phyloP scores from a whole-genome alignment of 164 flowering plant genomes.

The Taxillus chinensis region DNA sequence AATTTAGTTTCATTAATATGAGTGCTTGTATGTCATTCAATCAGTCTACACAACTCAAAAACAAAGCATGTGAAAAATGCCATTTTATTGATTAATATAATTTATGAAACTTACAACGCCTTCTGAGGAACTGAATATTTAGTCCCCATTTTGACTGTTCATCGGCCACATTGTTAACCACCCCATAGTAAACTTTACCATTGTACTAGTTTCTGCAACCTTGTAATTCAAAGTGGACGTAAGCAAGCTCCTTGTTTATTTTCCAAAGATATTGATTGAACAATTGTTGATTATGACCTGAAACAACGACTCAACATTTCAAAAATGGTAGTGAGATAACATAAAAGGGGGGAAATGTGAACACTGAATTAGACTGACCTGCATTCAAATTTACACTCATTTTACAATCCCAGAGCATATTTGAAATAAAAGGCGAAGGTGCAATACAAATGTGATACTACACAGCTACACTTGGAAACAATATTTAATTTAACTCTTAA shows the following conservation, averaged over 20 bases:
- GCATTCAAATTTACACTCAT: no score
- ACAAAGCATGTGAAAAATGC: neutral
- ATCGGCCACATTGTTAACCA: constrained; percentile 84
- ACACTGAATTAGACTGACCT: no score
- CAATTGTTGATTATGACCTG: constrained; percentile 32
- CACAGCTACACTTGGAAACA: no score
- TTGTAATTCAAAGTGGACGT: constrained; percentile 73
- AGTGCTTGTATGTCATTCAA: no score
- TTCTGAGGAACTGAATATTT: constrained; percentile 75
- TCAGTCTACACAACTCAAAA: neutral
- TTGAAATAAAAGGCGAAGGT: no score
- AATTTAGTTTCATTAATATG: no score
- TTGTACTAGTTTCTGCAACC: constrained; percentile 76
- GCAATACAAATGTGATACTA: no score
- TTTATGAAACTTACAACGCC: constrained; percentile 50
- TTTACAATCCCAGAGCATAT: no score
- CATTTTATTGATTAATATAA: neutral
- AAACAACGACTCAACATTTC: neutral
- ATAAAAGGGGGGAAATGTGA: no score
- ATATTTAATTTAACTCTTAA: no score
- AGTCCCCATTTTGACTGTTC: constrained; percentile 85
- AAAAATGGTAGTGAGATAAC: neutral
- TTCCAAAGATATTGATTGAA: constrained; percentile 56
- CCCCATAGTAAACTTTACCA: constrained; percentile 71
- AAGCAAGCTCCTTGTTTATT: constrained; percentile 76